Base-by-base conservation (phyloP, 208 protist species). In the Borovskyia barvae region DNA sequence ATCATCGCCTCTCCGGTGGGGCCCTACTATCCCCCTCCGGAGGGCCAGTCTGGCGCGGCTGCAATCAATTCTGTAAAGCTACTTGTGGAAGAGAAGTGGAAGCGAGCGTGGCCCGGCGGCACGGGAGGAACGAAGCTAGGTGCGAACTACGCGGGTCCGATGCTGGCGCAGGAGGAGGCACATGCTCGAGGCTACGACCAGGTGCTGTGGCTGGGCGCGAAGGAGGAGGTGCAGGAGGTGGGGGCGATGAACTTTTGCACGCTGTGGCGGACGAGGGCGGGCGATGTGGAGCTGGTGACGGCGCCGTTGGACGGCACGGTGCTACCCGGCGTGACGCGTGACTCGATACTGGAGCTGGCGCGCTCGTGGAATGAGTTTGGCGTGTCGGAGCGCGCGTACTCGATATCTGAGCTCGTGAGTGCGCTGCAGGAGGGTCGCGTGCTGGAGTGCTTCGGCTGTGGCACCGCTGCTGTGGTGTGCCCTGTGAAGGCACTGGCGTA, bases 201-300 rank as follows among this genome's bases (percentile, higher is more conserved):
- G 80, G 83, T 99, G 22, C 63, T 99, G 26, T 99, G 98, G 98
- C 87, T 99, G 8, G 94, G 94, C 19, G 63, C 96, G 8, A 66
- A 94, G 25, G 64, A 93, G 17, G 56, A 97, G 28, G 72, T 99
- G 46, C 98, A 97, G 35, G 98, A 99, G 78, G 97, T 99, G 5
- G 97, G 97, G 14, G 87, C 97, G 14, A 99, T 99, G 97, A 99
- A 99, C 75, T 98, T 99, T 64, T 80, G 86, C 17, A 75, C 93
- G n/a, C 60, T 98, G 50, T 97, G 90, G 88, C 94, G 88, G 40
- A 77, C 85, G 45, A 63, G 68, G 33, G 61, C 56, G 37, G 78
- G 65, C 29, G 80, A 95, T 62, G 66, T 58, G 19, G 95, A 98
- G 66, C 76, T 99, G 22, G 77, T 98, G 28, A 99, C 97, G 0